Percentiles rank a stretch among this genome's conserved stretches.
These are phyloP conservation scores for Solanum tarapatanum DNA, from an alignment of 257 asterid species.

Conservation along the genomic window DNA sequence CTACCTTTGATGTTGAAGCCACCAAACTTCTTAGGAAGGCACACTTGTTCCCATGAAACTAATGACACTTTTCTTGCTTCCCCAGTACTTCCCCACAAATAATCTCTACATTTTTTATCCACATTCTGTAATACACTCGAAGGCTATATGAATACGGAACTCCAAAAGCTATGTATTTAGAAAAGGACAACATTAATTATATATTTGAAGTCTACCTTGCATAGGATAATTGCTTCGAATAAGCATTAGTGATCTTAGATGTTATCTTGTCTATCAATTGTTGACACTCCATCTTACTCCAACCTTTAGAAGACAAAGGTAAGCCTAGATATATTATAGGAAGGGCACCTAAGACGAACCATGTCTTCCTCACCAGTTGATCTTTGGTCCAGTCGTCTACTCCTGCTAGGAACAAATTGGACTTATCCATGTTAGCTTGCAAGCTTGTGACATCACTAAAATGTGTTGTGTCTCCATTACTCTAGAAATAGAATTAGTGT, in stretches of 20 bases:
- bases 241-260: background rate
- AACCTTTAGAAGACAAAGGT: background rate
- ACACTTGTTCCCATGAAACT: too few relatives aligned
- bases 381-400: background rate
- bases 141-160: background rate
- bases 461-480: background rate
- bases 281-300: background rate
- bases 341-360: background rate
- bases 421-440: background rate
- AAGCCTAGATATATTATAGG: background rate
- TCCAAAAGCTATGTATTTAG: background rate
- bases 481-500: background rate
- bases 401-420: background rate
- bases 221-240: too few relatives aligned
- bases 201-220: background rate
- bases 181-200: background rate
- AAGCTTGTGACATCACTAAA: background rate
- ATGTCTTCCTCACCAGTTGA: background rate
- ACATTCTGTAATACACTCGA: background rate
- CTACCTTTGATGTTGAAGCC: too few relatives aligned
- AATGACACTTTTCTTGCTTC: background rate
- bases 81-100: background rate
- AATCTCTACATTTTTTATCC: background rate
- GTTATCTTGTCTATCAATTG: background rate
- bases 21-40: too few relatives aligned